Evolutionary conservation across 139 green algal genomes (phyloP).

Genomic region (Picochlorum costavermella): DNA sequence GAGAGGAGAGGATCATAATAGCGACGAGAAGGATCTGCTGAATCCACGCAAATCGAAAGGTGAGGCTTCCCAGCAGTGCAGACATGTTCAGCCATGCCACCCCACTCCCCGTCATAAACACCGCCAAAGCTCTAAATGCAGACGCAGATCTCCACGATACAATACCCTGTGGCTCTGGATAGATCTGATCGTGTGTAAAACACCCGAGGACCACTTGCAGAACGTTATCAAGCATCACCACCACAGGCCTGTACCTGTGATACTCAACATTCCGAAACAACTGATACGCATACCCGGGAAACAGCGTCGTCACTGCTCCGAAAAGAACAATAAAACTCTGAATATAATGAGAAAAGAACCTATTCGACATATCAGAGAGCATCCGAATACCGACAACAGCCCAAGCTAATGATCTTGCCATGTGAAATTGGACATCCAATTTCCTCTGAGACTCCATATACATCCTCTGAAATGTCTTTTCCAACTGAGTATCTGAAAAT

Average conservation of each 20-base stretch:
- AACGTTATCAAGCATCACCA: conserved; percentile 10
- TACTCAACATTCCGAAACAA: neutral
- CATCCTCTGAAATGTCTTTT: conserved; percentile 2
- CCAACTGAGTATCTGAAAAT: neutral
- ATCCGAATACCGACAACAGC: conserved; percentile 9
- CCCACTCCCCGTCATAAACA: conserved; percentile 5
- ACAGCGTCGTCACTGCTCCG: conserved; percentile 9
- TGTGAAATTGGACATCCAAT: conserved; percentile 14
- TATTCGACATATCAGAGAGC: neutral
- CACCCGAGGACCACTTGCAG: conserved; percentile 10
- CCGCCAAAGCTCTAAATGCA: conserved; percentile 1
- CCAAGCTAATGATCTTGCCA: conserved; percentile 4
- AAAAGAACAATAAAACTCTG: conserved; percentile 3
- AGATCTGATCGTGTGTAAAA: conserved; percentile 12
- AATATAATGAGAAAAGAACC: neutral
- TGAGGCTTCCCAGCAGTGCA: neutral
- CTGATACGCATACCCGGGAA: conserved; percentile 6
- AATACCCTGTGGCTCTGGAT: neutral
- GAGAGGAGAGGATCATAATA: conserved; percentile 7
- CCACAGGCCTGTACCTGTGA: conserved; percentile 4
- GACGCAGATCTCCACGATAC: neutral
- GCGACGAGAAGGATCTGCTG: conserved; percentile 4
- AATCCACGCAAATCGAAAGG: conserved; percentile 6
- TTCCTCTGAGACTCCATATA: conserved; percentile 5
- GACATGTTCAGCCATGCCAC: conserved; percentile 12